Percentiles rank a stretch among this genome's conserved stretches.
phyloP scores from a whole-genome alignment of 2,329 filamentous ascomycete genomes.

The Aspergillus thermomutatus region DNA sequence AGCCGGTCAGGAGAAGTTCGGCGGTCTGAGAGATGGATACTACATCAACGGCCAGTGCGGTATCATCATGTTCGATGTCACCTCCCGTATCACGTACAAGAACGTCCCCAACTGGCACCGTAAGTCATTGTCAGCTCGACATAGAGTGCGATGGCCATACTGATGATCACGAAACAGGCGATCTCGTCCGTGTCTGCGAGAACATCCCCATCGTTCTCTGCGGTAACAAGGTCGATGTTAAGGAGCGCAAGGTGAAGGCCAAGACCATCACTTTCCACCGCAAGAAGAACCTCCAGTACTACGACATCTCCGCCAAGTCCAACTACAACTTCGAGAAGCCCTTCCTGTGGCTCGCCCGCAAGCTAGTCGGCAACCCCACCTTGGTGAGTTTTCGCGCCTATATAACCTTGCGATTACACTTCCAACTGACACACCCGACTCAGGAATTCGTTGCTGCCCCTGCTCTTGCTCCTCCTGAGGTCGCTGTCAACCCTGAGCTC shows the following conservation, averaged over 20 bases:
- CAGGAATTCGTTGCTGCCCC: slow-evolving; percentile 96
- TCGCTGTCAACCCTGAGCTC: slow-evolving; percentile 79
- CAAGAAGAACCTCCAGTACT: slow-evolving; percentile 99
- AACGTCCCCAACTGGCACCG: slow-evolving; percentile 99
- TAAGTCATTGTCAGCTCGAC: slow-evolving; percentile 52
- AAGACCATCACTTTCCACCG: slow-evolving; percentile 99
- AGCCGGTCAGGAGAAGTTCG: slow-evolving; percentile 98
- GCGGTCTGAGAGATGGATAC: slow-evolving; percentile 98
- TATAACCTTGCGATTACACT: slow-evolving; percentile 16
- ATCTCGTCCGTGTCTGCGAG: slow-evolving; percentile 98
- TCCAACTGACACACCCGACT: slow-evolving; percentile 13
- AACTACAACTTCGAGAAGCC: slow-evolving; percentile 99
- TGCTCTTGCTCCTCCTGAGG: slow-evolving; percentile 90
- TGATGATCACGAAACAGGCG: slow-evolving; percentile 57
- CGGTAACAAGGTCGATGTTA: slow-evolving; percentile 99
- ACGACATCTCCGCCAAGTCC: slow-evolving; percentile 99
- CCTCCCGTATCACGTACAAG: slow-evolving; percentile 99
- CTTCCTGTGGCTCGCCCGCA: slow-evolving; percentile 98
- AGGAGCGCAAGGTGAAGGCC: slow-evolving; percentile 99
- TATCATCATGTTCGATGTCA: slow-evolving; percentile 99
- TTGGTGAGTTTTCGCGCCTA: slow-evolving; percentile 58
- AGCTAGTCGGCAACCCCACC: slow-evolving; percentile 90
- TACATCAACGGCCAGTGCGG: slow-evolving; percentile 99
- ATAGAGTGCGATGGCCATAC: not conserved
- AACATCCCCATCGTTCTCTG: slow-evolving; percentile 97